phyloP scores from a whole-genome alignment of 2,329 filamentous ascomycete genomes.

The Colletotrichum somersetense region DNA sequence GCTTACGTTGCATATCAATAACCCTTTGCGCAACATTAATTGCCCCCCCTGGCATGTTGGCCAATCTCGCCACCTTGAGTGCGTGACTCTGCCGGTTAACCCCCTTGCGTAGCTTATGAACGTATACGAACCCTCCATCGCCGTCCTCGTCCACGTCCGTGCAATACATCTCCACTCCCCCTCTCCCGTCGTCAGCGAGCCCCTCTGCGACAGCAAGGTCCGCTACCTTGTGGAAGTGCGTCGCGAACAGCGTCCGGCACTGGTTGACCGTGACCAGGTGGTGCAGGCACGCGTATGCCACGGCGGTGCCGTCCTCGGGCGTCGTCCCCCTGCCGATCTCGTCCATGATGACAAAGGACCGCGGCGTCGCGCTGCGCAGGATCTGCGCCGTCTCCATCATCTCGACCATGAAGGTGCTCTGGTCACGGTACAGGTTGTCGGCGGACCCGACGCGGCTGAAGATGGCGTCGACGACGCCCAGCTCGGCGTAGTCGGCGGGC shows the following conservation, averaged over 20 bases:
- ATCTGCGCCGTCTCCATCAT: conserved; percentile 98
- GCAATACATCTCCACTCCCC: conserved; percentile 79
- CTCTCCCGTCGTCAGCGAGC: conserved; percentile 52
- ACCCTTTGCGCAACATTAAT: conserved; percentile 75
- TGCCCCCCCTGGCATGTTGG: conserved; percentile 81
- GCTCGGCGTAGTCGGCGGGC: conserved; percentile 85
- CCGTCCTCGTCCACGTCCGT: conserved; percentile 87
- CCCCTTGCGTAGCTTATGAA: conserved; percentile 84
- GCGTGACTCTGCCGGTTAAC: conserved; percentile 92
- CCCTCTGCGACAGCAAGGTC: conserved; percentile 76
- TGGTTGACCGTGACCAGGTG: conserved; percentile 84
- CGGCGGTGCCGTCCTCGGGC: conserved; percentile 89
- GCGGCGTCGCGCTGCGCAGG: conserved; percentile 82
- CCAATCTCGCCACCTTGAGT: conserved; percentile 91
- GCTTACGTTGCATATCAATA: conserved; percentile 51
- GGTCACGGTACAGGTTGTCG: conserved; percentile 93
- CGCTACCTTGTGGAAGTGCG: conserved; percentile 89
- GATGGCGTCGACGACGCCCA: conserved; percentile 95
- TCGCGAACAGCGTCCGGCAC: conserved; percentile 89
- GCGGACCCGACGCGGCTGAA: conserved; percentile 95
- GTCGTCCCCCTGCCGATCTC: conserved; percentile 96
- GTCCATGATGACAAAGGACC: conserved; percentile 97
- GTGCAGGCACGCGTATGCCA: conserved; percentile 89
- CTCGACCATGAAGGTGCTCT: conserved; percentile 99
- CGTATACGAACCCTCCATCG: conserved; percentile 81